Evolutionary conservation across 805 yeast species (phyloP).

Genomic region (Yarrowia porcina): DNA sequence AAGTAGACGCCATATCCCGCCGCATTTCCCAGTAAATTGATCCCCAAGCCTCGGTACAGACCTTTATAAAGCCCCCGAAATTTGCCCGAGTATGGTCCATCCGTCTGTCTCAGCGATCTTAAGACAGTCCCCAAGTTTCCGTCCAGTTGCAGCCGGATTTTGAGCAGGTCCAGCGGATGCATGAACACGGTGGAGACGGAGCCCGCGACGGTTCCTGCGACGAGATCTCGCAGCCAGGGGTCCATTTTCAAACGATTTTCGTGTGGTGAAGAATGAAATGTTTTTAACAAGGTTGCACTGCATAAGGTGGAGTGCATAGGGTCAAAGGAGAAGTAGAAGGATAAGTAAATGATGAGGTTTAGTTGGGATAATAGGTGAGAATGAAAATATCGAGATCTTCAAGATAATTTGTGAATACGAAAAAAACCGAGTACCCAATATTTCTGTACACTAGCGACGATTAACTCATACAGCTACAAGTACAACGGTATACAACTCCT

Average conservation of each 20-base stretch:
- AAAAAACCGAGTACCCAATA: too few species aligned
- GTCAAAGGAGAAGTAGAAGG: too few species aligned
- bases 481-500: too few species aligned
- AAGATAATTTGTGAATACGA: too few species aligned
- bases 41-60: slow-evolving; percentile 70
- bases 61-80: slow-evolving; percentile 32
- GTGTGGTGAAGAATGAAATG: background rate
- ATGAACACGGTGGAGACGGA: slow-evolving; percentile 70
- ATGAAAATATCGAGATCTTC: too few species aligned
- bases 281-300: background rate
- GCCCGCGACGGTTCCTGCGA: slow-evolving; percentile 81
- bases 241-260: background rate
- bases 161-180: slow-evolving; percentile 87
- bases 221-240: slow-evolving; percentile 39
- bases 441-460: too few species aligned
- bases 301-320: too few species aligned
- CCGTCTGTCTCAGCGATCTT: slow-evolving; percentile 19
- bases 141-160: slow-evolving; percentile 74
- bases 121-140: slow-evolving; percentile 4
- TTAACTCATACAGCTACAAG: too few species aligned
- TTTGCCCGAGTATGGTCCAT: slow-evolving; percentile 6
- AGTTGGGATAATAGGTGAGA: too few species aligned
- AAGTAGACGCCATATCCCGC: slow-evolving; percentile 89
- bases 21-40: slow-evolving; percentile 80
- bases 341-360: too few species aligned